Conservation (phyloP, 345 rosid genomes). For the Cardamine chenopodiifolia region DNA sequence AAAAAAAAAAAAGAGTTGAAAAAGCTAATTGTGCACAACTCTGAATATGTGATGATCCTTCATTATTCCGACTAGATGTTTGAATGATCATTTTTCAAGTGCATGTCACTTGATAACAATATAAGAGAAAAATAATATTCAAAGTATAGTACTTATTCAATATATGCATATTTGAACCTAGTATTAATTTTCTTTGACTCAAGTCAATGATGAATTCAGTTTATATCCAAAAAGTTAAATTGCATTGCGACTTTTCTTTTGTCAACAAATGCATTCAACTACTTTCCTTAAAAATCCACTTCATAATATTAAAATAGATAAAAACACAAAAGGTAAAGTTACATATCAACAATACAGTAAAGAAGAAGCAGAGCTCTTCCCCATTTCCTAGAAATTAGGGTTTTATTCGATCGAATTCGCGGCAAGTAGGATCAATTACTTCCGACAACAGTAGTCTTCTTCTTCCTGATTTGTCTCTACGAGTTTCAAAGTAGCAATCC, state of each 20-base stretch:
- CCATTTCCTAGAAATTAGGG: conserved; percentile 32
- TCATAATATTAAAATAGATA: not conserved
- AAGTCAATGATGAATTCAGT: not conserved
- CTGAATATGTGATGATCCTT: not conserved
- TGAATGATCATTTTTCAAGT: not conserved
- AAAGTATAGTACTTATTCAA: not conserved
- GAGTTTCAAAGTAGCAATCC: conserved; percentile 28
- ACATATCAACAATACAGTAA: conserved; percentile 1
- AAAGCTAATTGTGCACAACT: conserved; percentile 1
- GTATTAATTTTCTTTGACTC: conserved; percentile 10
- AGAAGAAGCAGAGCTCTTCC: not conserved
- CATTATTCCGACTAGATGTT: not conserved
- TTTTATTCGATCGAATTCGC: conserved; percentile 34
- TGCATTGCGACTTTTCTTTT: not conserved
- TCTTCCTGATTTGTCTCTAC: conserved; percentile 27
- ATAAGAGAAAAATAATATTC: not conserved
- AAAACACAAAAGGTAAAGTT: not conserved
- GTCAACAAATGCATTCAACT: conserved; percentile 27
- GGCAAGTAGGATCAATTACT: conserved; percentile 30
- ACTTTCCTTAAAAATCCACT: not conserved
- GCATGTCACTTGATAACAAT: not conserved
- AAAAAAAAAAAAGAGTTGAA: no score
- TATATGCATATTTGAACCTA: not conserved
- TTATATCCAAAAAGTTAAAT: not conserved
- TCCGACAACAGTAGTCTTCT: conserved; percentile 26